Evolutionary conservation across 2,329 filamentous ascomycete species (phyloP).

Genomic region (Ascochyta clinopodiicola): DNA sequence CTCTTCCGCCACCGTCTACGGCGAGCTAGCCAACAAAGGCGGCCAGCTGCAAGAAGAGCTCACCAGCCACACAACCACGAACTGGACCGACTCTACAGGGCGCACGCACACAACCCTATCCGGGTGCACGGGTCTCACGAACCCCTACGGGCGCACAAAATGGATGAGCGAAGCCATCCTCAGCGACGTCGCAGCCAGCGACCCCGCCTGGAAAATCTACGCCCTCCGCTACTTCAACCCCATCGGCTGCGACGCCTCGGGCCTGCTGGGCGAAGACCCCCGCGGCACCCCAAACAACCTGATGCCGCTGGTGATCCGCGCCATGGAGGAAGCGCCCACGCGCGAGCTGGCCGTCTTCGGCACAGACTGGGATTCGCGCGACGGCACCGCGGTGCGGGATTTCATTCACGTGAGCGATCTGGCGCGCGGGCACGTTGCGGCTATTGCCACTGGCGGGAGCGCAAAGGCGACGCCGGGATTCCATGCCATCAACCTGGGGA

Average conservation of each 20-base stretch:
- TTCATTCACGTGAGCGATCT: constrained; percentile 73
- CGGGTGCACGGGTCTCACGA: constrained; percentile 46
- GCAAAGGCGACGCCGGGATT: neutral
- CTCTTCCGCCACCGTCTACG: constrained; percentile 40
- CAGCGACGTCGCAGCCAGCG: constrained; percentile 64
- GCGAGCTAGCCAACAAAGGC: no score
- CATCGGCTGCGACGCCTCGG: constrained; percentile 68
- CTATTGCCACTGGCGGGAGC: constrained; percentile 30
- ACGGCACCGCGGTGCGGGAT: constrained; percentile 71
- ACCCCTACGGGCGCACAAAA: constrained; percentile 68
- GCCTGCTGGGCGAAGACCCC: constrained; percentile 69
- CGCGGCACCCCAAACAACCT: constrained; percentile 68
- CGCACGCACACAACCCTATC: no score
- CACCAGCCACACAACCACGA: no score
- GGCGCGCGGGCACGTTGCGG: constrained; percentile 68
- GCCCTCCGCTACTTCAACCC: constrained; percentile 68
- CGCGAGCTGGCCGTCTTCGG: constrained; percentile 67
- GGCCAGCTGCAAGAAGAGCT: no score
- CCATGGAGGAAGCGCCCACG: constrained; percentile 61
- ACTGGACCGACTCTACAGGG: no score
- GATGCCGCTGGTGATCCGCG: constrained; percentile 68
- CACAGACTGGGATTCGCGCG: constrained; percentile 68
- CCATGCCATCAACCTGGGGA: neutral
- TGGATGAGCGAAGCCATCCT: constrained; percentile 69
- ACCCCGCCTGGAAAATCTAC: constrained; percentile 64